A percentile compares a stretch with the other conserved stretches of the same genome.
Evolutionary conservation across 768 basidiomycete genomes (phyloP).

Genomic region (Leccinum obscurum): DNA sequence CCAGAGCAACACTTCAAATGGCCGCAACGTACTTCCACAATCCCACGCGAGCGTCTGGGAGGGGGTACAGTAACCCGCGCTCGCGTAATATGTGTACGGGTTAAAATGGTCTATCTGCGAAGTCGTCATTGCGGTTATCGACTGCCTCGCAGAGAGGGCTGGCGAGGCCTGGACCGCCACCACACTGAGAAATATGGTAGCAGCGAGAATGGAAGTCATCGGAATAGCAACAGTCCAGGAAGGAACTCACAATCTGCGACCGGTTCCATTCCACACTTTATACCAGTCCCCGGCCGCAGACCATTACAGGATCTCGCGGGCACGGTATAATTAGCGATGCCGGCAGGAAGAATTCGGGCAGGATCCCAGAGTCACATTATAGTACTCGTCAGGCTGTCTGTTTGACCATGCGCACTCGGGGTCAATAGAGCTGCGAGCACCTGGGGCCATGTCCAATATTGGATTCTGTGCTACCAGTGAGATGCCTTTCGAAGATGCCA

Average conservation of each 20-base stretch:
- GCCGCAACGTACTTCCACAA: slow-evolving; percentile 41
- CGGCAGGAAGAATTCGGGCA: neutral
- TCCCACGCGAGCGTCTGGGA: slow-evolving; percentile 47
- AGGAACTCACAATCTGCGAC: neutral
- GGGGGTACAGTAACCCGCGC: slow-evolving; percentile 50
- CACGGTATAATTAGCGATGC: neutral
- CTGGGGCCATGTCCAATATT: neutral
- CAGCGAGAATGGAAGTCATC: slow-evolving; percentile 22
- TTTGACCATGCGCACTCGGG: neutral
- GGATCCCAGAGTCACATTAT: neutral
- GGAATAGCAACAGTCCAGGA: neutral
- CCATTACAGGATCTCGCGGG: neutral
- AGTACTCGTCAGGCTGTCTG: neutral
- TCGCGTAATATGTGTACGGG: slow-evolving; percentile 53
- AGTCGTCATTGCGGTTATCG: slow-evolving; percentile 41
- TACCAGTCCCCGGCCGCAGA: neutral
- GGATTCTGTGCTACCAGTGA: neutral
- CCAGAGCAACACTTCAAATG: neutral
- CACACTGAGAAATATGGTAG: slow-evolving; percentile 17
- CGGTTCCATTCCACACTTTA: neutral
- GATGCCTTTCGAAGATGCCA: neutral
- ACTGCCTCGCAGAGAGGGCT: slow-evolving; percentile 33
- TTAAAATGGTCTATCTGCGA: slow-evolving; percentile 44
- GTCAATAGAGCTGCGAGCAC: neutral
- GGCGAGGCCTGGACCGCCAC: slow-evolving; percentile 22